These are phyloP conservation scores for Ganoderma lucidum DNA, from an alignment of 1,284 basidiomycete genomes.

Conservation along the genomic window DNA sequence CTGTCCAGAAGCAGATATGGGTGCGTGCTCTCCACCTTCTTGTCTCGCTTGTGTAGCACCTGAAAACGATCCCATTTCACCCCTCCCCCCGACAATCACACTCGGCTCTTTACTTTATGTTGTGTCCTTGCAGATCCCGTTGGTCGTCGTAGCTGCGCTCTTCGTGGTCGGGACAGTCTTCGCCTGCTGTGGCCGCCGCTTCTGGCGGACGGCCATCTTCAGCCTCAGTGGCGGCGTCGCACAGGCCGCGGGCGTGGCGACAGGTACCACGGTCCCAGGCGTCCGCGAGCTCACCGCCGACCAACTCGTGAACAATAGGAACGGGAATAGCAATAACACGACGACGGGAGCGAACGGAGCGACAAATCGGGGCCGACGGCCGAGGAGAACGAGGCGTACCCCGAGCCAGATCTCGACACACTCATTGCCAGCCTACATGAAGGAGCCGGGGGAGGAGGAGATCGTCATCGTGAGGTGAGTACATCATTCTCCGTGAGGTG, in stretches of 20 bases:
- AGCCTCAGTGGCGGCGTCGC: slow-evolving; percentile 33
- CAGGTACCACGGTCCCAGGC: slow-evolving; percentile 24
- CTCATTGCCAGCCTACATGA: slow-evolving; percentile 77
- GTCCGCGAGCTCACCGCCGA: slow-evolving; percentile 46
- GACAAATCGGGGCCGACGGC: slow-evolving; percentile 31
- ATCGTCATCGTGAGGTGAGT: slow-evolving; percentile 74
- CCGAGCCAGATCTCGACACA: slow-evolving; percentile 75
- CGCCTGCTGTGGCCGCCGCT: slow-evolving; percentile 28
- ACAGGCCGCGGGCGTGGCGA: slow-evolving; percentile 29
- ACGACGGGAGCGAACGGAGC: slow-evolving; percentile 24
- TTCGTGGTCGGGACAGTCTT: slow-evolving; percentile 33
- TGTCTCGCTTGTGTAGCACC: not conserved
- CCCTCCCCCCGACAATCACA: not conserved
- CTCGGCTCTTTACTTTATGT: not conserved
- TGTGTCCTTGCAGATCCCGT: slow-evolving; percentile 35
- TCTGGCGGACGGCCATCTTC: slow-evolving; percentile 25
- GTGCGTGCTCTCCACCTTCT: not conserved
- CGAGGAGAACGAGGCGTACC: slow-evolving; percentile 59
- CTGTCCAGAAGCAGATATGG: slow-evolving; percentile 10
- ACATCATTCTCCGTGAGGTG: slow-evolving; percentile 2
- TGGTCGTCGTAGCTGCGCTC: slow-evolving; percentile 38
- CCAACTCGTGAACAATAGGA: slow-evolving; percentile 32
- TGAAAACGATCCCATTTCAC: not conserved
- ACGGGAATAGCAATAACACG: slow-evolving; percentile 13
- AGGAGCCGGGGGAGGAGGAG: slow-evolving; percentile 81